phyloP scores from a whole-genome alignment of 192 early-diverging fungal genomes.

The Coemansia sp. region DNA sequence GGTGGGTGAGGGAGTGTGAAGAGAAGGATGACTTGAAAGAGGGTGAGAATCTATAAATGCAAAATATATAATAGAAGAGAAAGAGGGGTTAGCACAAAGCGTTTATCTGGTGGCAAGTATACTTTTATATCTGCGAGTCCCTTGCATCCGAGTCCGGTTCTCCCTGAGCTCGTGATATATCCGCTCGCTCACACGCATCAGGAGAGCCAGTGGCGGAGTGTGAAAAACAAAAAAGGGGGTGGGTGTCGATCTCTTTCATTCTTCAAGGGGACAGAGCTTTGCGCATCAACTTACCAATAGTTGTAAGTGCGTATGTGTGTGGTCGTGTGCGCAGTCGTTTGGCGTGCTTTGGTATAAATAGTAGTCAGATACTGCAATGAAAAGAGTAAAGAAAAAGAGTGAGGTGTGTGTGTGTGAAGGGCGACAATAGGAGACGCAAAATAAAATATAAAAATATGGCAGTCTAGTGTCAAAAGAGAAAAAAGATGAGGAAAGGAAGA shows the following conservation, averaged over 20 bases:
- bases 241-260: background rate
- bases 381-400: background rate
- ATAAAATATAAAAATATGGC: background rate
- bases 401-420: background rate
- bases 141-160: background rate
- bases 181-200: slow-evolving; percentile 2
- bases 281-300: slow-evolving; percentile 5
- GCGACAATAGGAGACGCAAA: slow-evolving; percentile 5
- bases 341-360: background rate
- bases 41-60: background rate
- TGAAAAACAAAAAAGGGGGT: background rate
- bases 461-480: background rate
- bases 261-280: slow-evolving; percentile 1
- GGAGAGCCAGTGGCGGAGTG: background rate
- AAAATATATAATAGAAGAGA: background rate
- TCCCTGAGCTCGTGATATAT: background rate
- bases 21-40: background rate
- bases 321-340: slow-evolving; percentile 5
- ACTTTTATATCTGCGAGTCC: background rate
- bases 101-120: background rate
- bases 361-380: background rate
- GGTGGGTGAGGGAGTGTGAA: slow-evolving; percentile 10
- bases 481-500: background rate
- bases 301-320: background rate
- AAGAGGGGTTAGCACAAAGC: background rate